Base-by-base conservation (phyloP, 805 yeast genomes). In the Wickerhamomyces ciferrii region DNA sequence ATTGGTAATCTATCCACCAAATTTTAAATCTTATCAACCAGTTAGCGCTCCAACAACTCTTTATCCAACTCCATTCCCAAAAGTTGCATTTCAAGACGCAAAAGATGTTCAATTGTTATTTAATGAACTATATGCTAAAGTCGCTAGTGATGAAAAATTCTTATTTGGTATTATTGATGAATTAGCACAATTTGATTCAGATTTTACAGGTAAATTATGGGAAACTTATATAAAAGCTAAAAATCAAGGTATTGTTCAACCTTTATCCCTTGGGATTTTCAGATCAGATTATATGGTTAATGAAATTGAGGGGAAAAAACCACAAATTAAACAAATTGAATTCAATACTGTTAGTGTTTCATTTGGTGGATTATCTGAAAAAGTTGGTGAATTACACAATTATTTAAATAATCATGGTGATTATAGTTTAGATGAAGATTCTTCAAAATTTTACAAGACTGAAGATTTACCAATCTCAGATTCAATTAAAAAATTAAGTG, bases 291-390 rank as follows among this genome's bases (percentile, higher is more conserved):
- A 92, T 59, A 81, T 94, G 81, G 68, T 81, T 32, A 83, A 84
- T 53, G 47, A 60, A 32, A 61, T 75, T n/a, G 72, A 74, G 37
- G 62, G 66, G 20, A 60, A 62, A 7, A 67, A 68, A 43, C 65
- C 66, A 14, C 62, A 65, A 24, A 84, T 92, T 58, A 91, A 92
- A 61, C 99, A 94, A 65, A 94, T 94, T 43, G 99, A 94, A 64
- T 92, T 92, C 70, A 94, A 94, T 66, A 91, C 99, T 1, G 88
- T 94, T 3, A 86, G 96, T 57, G 96, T 92, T 4, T 91, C 97
- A 1, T 94, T 94, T 69, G 97, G 96, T 19, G 98, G 96, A 0
- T 71, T 94, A 47, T 84, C 96, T 2, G 63, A 89, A 14, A 86
- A 84, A 61, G 92, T 88, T 23, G 86, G 94, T 19, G 71, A 78